Evolutionary conservation across 1,284 basidiomycete species (phyloP), one percentile per base, ranked within the genome.

Genomic region (Cutaneotrichosporon sp.): DNA sequence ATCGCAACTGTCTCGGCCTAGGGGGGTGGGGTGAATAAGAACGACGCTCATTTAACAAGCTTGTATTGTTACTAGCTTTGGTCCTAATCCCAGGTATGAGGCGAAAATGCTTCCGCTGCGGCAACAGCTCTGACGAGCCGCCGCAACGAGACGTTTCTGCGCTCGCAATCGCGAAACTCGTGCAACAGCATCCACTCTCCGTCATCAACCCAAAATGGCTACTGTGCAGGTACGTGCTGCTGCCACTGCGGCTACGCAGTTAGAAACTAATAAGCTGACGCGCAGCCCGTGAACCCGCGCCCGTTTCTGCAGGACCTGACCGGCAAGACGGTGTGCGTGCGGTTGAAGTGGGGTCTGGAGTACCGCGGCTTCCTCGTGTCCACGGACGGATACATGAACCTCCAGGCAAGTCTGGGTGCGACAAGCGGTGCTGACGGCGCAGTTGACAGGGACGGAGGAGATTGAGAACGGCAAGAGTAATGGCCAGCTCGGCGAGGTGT

Each of bases 351-450:
- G 96, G 96, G 96, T 59, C 81, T 97, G 59, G 93, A 97, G 75
- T 98, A 98, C 82, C 97, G 93, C 79, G 94, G 96, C 45, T 98
- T 94, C 79, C 82, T 99, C 58, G 94, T 98, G 62, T 94, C 90
- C 72, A 97, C 94, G 5, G 96, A 99, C 76, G 90, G 90, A 26
- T 99, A 97, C 79, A 97, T 98, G 93, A 99, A 99, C 77, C 81
- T 99, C 49, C 96, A 98, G 81, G 93, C 91, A 65, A 60, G 81
- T 77, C 17, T 36, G 48, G 33, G 43, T 5, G 30, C 20, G 9
- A 30, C 12, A 9, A 15, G 15, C 13, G n/a, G 15, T 14, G 45
- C 57, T 52, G 20, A 55, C 44, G 35, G n/a, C 7, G 41, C 66
- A 96, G 91, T 82, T 99, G 49, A 93, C 93, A 41, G 97, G 98